phyloP scores from a whole-genome alignment of 1,139 yeast genomes.

The Candida sp. region DNA sequence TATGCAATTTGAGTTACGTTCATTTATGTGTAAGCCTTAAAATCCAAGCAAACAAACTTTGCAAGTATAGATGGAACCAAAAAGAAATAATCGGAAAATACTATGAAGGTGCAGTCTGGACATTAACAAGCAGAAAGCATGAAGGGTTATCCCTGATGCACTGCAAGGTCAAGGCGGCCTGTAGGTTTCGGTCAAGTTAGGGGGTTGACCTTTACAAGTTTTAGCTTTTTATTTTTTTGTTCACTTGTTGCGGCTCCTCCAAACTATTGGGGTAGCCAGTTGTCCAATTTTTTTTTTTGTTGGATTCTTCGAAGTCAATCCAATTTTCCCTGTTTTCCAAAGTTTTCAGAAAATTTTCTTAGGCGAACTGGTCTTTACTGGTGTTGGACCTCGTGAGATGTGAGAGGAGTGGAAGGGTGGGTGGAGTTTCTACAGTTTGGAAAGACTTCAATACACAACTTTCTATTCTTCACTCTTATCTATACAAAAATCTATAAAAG shows the following conservation, averaged over 20 bases:
- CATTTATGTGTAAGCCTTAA: neutral
- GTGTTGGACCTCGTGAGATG: neutral
- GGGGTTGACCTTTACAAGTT: neutral
- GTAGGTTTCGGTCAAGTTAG: neutral
- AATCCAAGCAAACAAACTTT: neutral
- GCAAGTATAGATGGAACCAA: neutral
- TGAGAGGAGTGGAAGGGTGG: neutral
- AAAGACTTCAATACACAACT: too few species aligned
- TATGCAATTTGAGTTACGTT: neutral
- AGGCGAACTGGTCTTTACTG: neutral
- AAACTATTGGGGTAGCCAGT: neutral
- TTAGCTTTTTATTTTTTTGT: neutral
- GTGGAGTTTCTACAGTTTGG: too few species aligned
- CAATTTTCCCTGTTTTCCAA: neutral
- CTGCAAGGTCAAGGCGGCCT: neutral
- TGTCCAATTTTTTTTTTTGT: neutral
- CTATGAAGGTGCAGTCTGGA: neutral
- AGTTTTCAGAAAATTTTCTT: neutral
- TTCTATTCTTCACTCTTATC: too few species aligned
- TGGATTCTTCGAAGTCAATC: neutral
- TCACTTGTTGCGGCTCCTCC: neutral
- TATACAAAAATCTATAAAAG: too few species aligned
- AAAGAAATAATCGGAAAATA: neutral
- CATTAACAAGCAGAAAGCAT: neutral
- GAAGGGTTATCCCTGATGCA: neutral